A percentile compares a stretch with the other conserved stretches of the same genome.
Evolutionary conservation across 371 early-diverging fungal species (phyloP).

Genomic region (Blakeslea trispora): DNA sequence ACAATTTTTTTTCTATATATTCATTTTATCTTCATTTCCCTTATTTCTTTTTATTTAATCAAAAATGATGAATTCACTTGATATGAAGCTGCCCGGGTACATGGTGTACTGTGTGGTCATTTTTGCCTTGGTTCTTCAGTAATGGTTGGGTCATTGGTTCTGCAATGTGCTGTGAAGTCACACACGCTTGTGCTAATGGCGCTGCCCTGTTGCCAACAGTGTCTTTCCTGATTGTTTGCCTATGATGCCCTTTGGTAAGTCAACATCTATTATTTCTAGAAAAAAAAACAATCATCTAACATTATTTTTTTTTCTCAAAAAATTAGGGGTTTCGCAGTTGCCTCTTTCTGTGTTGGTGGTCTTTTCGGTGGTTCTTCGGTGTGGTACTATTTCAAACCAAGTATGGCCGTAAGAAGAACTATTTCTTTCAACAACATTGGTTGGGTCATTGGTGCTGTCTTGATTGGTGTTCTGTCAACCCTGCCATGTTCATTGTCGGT

Average conservation of each 20-base stretch:
- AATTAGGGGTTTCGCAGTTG: constrained; percentile 71
- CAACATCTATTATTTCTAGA: too few species aligned
- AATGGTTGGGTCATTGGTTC: constrained; percentile 55
- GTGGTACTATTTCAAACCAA: constrained; percentile 53
- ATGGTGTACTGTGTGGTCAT: constrained; percentile 49
- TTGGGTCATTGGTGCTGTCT: constrained; percentile 64
- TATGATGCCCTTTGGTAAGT: constrained; percentile 29
- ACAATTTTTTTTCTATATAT: neutral
- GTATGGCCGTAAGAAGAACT: constrained; percentile 68
- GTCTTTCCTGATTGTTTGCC: constrained; percentile 36
- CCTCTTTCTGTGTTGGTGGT: constrained; percentile 74
- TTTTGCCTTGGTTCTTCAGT: constrained; percentile 42
- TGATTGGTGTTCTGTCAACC: constrained; percentile 54
- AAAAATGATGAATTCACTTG: constrained; percentile 39
- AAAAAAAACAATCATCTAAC: too few species aligned
- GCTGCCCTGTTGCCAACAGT: constrained; percentile 3
- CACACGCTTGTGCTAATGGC: constrained; percentile 30
- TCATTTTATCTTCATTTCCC: too few species aligned
- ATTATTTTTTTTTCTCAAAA: too few species aligned
- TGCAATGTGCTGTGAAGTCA: constrained; percentile 45
- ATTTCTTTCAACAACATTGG: constrained; percentile 64
- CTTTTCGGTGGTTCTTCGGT: constrained; percentile 61
- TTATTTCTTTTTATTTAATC: too few species aligned
- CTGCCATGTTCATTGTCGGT: constrained; percentile 70
- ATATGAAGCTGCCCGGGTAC: constrained; percentile 32